phyloP scores from a whole-genome alignment of 352 stramenopile species.

The Pythium scleroteichum region DNA sequence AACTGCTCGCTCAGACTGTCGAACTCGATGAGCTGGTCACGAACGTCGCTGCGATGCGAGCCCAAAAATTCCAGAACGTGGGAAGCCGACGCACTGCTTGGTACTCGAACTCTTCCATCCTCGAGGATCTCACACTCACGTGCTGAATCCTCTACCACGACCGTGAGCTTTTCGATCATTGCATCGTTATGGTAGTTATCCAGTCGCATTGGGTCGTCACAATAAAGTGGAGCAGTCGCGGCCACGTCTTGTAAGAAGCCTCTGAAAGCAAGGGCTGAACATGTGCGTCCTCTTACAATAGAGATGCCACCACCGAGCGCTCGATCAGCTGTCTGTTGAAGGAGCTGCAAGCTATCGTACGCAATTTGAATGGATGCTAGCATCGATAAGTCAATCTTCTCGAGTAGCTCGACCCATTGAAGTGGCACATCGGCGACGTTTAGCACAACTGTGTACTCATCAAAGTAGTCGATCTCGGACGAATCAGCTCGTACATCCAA shows the following conservation, averaged over 20 bases:
- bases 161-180: constrained; percentile 37
- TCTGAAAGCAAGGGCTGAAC: constrained; percentile 50
- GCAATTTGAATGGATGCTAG: constrained; percentile 47
- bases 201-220: constrained; percentile 14
- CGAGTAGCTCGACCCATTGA: constrained; percentile 66
- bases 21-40: constrained; percentile 5
- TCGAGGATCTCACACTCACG: constrained; percentile 44
- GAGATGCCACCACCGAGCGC: constrained; percentile 34
- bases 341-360: constrained; percentile 27
- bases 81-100: constrained; percentile 21
- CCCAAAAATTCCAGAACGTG: constrained; percentile 27
- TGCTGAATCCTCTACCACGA: constrained; percentile 50
- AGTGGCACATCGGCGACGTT: constrained; percentile 63
- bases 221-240: constrained; percentile 2
- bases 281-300: constrained; percentile 49
- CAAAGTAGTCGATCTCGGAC: constrained; percentile 55
- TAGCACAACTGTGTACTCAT: constrained; percentile 58
- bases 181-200: constrained; percentile 14
- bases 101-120: constrained; percentile 41
- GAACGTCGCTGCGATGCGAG: constrained; percentile 12
- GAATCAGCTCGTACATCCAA: constrained; percentile 35
- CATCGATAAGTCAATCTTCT: constrained; percentile 52
- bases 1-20: constrained; percentile 30
- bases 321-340: constrained; percentile 40
- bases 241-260: constrained; percentile 51